Conservation (phyloP, 306 rosid genomes). For the Cucumis sativus region DNA sequence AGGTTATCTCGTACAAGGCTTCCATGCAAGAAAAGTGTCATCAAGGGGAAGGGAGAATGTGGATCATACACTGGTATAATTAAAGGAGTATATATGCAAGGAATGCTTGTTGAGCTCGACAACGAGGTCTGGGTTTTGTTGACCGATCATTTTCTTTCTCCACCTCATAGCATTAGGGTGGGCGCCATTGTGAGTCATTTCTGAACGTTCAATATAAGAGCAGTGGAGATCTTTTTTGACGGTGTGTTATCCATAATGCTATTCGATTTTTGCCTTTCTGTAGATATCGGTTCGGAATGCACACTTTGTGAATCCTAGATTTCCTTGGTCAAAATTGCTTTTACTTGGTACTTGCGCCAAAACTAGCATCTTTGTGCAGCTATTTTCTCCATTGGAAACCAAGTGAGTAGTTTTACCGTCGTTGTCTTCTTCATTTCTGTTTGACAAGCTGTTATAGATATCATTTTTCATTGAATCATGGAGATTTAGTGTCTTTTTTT, state of each 20-base stretch:
- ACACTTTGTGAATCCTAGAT: conserved; percentile 64
- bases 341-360: conserved; percentile 78
- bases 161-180: conserved; percentile 64
- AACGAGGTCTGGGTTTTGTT: conserved; percentile 79
- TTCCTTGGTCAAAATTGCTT: conserved; percentile 66
- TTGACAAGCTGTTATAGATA: background rate
- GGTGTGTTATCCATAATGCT: background rate
- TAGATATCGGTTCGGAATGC: conserved; percentile 69
- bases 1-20: conserved; percentile 16
- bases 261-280: background rate
- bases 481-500: background rate
- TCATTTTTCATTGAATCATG: conserved; percentile 1
- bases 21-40: conserved; percentile 6
- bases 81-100: conserved; percentile 63
- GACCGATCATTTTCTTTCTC: conserved; percentile 41
- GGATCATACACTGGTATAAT: conserved; percentile 57
- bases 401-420: conserved; percentile 28
- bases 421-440: conserved; percentile 4
- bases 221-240: background rate
- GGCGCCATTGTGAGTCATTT: conserved; percentile 65
- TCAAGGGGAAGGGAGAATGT: conserved; percentile 47
- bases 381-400: conserved; percentile 72
- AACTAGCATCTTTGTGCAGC: conserved; percentile 58
- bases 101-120: conserved; percentile 86
- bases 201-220: background rate